A percentile compares a stretch with the other conserved stretches of the same genome.
These are phyloP conservation scores for Nitzschia putrida DNA, from an alignment of 108 stramenopile species.

Conservation along the genomic window DNA sequence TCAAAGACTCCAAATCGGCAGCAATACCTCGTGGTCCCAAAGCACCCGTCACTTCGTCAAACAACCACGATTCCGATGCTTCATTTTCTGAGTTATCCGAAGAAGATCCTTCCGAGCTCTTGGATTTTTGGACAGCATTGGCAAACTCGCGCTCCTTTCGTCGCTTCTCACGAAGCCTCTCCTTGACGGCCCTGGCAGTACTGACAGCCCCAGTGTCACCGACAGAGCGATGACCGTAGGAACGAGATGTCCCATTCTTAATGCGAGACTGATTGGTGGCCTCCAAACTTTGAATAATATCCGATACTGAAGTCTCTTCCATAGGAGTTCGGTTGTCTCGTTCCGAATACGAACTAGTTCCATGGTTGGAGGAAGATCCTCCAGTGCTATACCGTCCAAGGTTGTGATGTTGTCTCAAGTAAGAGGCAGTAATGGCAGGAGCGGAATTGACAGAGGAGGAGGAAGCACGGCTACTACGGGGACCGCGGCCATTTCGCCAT, in stretches of 20 bases:
- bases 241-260: slow-evolving; percentile 23
- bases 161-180: slow-evolving; percentile 45
- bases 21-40: slow-evolving; percentile 77
- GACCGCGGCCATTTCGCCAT: slow-evolving; percentile 8
- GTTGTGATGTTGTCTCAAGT: slow-evolving; percentile 56
- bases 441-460: slow-evolving; percentile 76
- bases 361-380: not conserved
- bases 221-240: slow-evolving; percentile 25
- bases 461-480: slow-evolving; percentile 22
- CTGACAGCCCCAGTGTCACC: slow-evolving; percentile 30
- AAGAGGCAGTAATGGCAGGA: slow-evolving; percentile 64
- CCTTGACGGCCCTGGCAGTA: slow-evolving; percentile 50
- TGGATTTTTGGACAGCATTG: slow-evolving; percentile 5
- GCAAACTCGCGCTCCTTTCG: slow-evolving; percentile 38
- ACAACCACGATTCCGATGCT: slow-evolving; percentile 71
- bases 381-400: slow-evolving; percentile 31
- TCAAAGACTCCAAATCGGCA: slow-evolving; percentile 83
- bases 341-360: not conserved
- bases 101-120: slow-evolving; percentile 22
- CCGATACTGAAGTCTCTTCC: slow-evolving; percentile 68
- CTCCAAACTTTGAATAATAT: slow-evolving; percentile 79
- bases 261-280: slow-evolving; percentile 44
- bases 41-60: slow-evolving; percentile 83
- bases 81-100: slow-evolving; percentile 50
- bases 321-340: not conserved